These are phyloP conservation scores for Ceratorhiza oryzae-sativae DNA, from an alignment of 1,284 basidiomycete species.

Conservation along the genomic window DNA sequence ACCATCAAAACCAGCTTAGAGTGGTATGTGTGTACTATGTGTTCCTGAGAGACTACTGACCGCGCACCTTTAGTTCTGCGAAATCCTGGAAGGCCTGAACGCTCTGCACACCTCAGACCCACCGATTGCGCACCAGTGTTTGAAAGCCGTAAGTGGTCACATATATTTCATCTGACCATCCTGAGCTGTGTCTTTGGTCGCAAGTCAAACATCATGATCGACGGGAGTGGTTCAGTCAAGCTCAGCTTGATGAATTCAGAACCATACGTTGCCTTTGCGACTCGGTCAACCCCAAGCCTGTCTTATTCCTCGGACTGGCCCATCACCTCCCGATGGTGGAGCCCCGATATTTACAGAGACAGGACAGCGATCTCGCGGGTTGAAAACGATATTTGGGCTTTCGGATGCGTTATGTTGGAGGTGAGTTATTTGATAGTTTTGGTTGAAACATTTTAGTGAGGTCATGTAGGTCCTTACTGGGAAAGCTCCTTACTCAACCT, in stretches of 20 bases:
- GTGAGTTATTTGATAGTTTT: background rate
- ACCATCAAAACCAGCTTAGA: constrained; percentile 11
- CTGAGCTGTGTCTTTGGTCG: background rate
- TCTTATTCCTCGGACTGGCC: constrained; percentile 14
- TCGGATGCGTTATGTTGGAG: constrained; percentile 19
- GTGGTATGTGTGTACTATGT: background rate
- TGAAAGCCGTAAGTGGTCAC: background rate
- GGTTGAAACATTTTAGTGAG: background rate
- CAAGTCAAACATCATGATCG: constrained; percentile 17
- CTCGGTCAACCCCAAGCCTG: background rate
- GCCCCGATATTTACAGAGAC: background rate
- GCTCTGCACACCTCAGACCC: constrained; percentile 1
- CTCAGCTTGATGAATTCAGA: constrained; percentile 21
- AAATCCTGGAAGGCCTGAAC: constrained; percentile 12
- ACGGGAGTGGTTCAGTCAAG: background rate
- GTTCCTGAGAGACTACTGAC: background rate
- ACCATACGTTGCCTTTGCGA: background rate
- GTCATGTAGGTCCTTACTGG: background rate
- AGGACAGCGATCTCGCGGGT: background rate
- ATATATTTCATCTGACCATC: background rate
- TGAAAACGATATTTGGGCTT: constrained; percentile 18
- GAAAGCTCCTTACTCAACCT: background rate
- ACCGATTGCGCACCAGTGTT: constrained; percentile 22
- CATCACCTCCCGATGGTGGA: constrained; percentile 11
- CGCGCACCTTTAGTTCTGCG: background rate